Conservation (phyloP, 2,329 filamentous ascomycete species). For the Diaporthe capsici region DNA sequence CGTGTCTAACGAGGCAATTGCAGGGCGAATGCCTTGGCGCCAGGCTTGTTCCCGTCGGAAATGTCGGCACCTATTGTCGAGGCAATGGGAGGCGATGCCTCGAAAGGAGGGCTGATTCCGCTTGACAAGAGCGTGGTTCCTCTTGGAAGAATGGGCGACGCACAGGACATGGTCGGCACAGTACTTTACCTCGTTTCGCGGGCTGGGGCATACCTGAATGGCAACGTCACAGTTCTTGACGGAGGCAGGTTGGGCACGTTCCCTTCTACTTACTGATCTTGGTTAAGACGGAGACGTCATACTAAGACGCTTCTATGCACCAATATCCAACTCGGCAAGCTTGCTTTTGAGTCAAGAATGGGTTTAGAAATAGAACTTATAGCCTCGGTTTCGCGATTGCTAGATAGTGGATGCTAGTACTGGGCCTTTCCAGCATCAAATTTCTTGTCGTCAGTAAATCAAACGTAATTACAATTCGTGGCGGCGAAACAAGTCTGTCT, state of each 20-base stretch:
- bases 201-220: conserved; percentile 77
- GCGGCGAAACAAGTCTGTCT: background rate
- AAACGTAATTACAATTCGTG: background rate
- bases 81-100: conserved; percentile 50
- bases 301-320: background rate
- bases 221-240: conserved; percentile 73
- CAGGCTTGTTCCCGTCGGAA: conserved; percentile 71
- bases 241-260: conserved; percentile 72
- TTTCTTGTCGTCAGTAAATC: too few species aligned
- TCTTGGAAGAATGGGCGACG: conserved; percentile 70
- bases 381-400: background rate
- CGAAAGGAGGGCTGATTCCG: conserved; percentile 47
- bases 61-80: conserved; percentile 67
- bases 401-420: background rate
- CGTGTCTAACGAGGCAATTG: conserved; percentile 17
- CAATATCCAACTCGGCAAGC: background rate
- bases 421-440: background rate
- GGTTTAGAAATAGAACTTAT: background rate
- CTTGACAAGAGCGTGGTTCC: conserved; percentile 65
- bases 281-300: background rate
- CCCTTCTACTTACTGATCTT: conserved; percentile 65
- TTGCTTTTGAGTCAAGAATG: background rate
- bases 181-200: conserved; percentile 75
- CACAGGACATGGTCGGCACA: conserved; percentile 75
- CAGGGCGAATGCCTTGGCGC: conserved; percentile 63